A percentile compares a stretch with the other conserved stretches of the same genome.
Evolutionary conservation across 2,329 filamentous ascomycete genomes (phyloP).

Genomic region (Colletotrichum higginsianum): DNA sequence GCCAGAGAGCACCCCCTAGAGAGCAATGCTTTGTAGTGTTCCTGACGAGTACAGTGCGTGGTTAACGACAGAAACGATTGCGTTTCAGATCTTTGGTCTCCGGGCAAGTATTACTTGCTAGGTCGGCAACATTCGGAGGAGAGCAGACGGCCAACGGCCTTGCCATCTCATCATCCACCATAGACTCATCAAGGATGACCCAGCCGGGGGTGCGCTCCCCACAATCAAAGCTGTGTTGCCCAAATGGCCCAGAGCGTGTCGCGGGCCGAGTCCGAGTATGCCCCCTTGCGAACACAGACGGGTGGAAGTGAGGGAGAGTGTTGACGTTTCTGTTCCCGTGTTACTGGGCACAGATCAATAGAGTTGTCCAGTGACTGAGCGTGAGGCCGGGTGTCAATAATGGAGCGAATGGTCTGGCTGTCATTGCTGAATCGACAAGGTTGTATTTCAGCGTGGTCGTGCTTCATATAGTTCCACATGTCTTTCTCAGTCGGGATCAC

Average conservation of each 20-base stretch:
- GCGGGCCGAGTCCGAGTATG: background rate
- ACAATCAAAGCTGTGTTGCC: background rate
- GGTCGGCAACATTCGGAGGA: background rate
- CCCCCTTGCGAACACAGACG: conserved; percentile 17
- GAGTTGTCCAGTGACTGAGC: background rate
- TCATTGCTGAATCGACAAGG: conserved; percentile 2
- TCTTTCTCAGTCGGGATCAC: background rate
- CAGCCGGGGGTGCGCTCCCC: background rate
- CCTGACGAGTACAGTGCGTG: conserved; percentile 23
- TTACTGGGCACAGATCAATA: background rate
- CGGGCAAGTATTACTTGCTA: conserved; percentile 16
- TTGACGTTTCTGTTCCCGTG: background rate
- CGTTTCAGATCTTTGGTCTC: conserved; percentile 33
- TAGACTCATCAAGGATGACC: conserved; percentile 7
- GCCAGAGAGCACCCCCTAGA: conserved; percentile 19
- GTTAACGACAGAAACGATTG: conserved; percentile 27
- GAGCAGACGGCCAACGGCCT: background rate
- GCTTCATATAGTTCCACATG: background rate
- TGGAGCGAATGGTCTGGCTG: conserved; percentile 15
- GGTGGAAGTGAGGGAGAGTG: conserved; percentile 11
- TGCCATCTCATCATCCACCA: background rate
- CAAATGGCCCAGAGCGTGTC: conserved; percentile 4
- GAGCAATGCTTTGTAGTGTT: conserved; percentile 5
- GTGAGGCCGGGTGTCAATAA: background rate
- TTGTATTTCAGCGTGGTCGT: conserved; percentile 3